Base-by-base conservation (phyloP, 2,329 filamentous ascomycete species). In the Didymellaceae sp. region DNA sequence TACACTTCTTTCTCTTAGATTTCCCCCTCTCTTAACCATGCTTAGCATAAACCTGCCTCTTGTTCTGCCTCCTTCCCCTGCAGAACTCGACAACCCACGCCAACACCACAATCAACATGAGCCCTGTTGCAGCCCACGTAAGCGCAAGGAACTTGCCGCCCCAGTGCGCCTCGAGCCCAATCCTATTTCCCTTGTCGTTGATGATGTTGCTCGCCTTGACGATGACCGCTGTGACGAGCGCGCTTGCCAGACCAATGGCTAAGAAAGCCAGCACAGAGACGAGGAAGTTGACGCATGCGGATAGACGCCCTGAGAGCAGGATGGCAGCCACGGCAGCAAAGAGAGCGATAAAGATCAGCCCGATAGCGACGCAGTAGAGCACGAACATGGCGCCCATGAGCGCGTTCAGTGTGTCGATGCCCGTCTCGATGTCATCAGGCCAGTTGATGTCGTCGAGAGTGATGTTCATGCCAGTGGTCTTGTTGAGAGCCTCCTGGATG, bases 231-330 rank as follows among this genome's bases (percentile, higher is more conserved):
- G 83, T 88, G 20, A 86, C 83, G 18, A 92, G 87, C 60, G 90
- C 90, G 16, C 88, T 92, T 38, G 88, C 86, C 43, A 86, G 85
- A 3, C 88, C 88, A 62, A 88, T 80, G 10, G 85, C 74, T 6
- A 84, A 31, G 54, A 85, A 82, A 0, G 80, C 78, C n/a, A 84
- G 61, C 32, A 75, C 62, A 14, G 80, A 71, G 7, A 85, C 60
- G 6, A 77, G 58, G 38, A 81, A 72, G 60, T 85, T 84, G 35
- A 79, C 58, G 16, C 79, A 70, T 2, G 79, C 77, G n/a, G 77
- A 71, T 16, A 81, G 59, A 1, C 76, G 66, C 1, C 77, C 78
- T 1, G 71, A 66, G 10, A 71, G 54, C 56, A 84, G 75, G 43
- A 83, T 52, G 2, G 76, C 75, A 25, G 75, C 54, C 3, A 80